phyloP scores from a whole-genome alignment of 345 rosid species.

The Euphorbia tirucalli region DNA sequence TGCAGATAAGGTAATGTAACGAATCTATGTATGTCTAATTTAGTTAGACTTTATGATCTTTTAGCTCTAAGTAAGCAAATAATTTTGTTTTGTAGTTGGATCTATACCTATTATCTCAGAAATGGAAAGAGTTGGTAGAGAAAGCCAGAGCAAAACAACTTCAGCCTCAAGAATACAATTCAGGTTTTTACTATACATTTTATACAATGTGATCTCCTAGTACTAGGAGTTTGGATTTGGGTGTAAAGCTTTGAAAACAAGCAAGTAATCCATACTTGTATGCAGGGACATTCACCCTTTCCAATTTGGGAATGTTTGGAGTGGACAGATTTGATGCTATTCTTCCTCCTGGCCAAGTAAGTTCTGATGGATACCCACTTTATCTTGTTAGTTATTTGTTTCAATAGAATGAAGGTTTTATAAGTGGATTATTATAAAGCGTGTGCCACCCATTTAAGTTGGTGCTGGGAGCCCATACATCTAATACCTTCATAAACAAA shows the following conservation, averaged over 20 bases:
- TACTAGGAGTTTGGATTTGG: not conserved
- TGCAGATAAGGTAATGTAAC: slow-evolving; percentile 74
- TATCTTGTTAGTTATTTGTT: not conserved
- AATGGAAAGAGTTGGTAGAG: slow-evolving; percentile 94
- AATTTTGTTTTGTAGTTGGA: slow-evolving; percentile 61
- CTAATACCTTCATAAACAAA: not conserved
- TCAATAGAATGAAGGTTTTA: not conserved
- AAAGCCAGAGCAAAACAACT: slow-evolving; percentile 86
- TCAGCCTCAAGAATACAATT: slow-evolving; percentile 91
- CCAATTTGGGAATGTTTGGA: slow-evolving; percentile 94
- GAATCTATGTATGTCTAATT: not conserved
- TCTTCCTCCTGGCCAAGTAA: slow-evolving; percentile 93
- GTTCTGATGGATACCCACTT: slow-evolving; percentile 1
- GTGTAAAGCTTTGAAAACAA: not conserved
- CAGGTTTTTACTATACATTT: slow-evolving; percentile 47
- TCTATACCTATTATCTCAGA: slow-evolving; percentile 76
- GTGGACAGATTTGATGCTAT: slow-evolving; percentile 98
- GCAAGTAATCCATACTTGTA: slow-evolving; percentile 6
- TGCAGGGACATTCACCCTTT: slow-evolving; percentile 90
- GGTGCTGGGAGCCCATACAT: not conserved
- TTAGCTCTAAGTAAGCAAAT: slow-evolving; percentile 12
- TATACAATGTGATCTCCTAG: not conserved
- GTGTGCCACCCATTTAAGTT: not conserved
- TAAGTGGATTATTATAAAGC: not conserved
- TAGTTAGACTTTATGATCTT: not conserved